Evolutionary conservation across 331 rosid species (phyloP).

Genomic region (Saraca asoca): DNA sequence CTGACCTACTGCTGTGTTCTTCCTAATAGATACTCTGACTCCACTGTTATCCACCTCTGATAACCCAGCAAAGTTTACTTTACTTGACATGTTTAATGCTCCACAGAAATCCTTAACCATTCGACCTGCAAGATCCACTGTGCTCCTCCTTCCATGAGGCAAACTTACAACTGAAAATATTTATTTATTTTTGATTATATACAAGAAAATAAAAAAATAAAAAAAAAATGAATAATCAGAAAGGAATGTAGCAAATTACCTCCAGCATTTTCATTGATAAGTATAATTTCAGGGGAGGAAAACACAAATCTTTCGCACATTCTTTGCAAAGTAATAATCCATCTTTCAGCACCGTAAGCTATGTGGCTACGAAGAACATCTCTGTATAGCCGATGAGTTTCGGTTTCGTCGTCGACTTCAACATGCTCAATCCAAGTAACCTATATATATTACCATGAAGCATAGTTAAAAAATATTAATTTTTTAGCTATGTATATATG

Average conservation of each 20-base stretch:
- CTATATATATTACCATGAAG: slow-evolving; percentile 34
- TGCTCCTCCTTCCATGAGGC: slow-evolving; percentile 50
- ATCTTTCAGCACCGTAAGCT: slow-evolving; percentile 72
- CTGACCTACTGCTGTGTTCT: slow-evolving; percentile 31
- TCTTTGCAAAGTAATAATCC: slow-evolving; percentile 66
- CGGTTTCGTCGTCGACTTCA: slow-evolving; percentile 59
- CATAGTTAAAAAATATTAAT: background rate
- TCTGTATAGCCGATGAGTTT: slow-evolving; percentile 50
- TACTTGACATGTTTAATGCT: slow-evolving; percentile 46
- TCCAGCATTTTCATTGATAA: too few species aligned
- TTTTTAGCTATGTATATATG: too few species aligned
- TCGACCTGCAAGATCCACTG: slow-evolving; percentile 57
- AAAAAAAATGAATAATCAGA: background rate
- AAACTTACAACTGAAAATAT: slow-evolving; percentile 41
- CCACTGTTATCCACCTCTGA: slow-evolving; percentile 43
- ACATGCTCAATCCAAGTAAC: slow-evolving; percentile 80
- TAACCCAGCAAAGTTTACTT: slow-evolving; percentile 46
- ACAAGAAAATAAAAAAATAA: background rate
- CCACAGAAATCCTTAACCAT: slow-evolving; percentile 67
- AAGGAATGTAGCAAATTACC: too few species aligned
- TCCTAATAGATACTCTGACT: slow-evolving; percentile 42
- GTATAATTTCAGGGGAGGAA: slow-evolving; percentile 31
- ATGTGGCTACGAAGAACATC: slow-evolving; percentile 41
- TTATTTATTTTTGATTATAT: too few species aligned
- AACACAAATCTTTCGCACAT: slow-evolving; percentile 59